Evolutionary conservation across 371 early-diverging fungal species (phyloP), one percentile per base, ranked within the genome.

Genomic region (Nosema granulosis): DNA sequence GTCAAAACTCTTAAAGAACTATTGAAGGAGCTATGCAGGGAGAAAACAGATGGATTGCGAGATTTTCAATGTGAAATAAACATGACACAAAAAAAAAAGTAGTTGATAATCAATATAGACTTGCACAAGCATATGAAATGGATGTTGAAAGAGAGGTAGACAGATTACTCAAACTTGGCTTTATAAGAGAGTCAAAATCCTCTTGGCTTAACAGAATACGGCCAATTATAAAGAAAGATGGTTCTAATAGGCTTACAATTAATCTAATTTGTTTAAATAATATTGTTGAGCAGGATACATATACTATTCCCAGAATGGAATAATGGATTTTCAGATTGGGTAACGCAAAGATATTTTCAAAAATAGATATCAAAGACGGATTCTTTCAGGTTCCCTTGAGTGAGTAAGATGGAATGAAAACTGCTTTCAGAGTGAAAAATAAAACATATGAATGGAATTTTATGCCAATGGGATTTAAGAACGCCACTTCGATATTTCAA

Each of bases 281-380:
- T 1, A 11, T 71, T 12, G 67, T 54, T 12, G 49, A 31, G 28
- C 18, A 38, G 20, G 63, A 79, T 32, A 52, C 20, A 13, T 74
- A 72, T 34, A 12, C 49, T 12, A 31, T 77, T 31, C 80, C 80
- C 20, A 38, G 20, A 2, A 76, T 76, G 26, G 31, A 71, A 24
- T 68, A 71, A 20, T 32, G 77, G 11, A 1, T 76, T 22, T 20
- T 59, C 16, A 61, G 4, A 62, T 22, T 61, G 43, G 2, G 58
- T 32, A 71, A 73, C 0, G 20, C 3, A 11, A 70, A 71, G 49
- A 32, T 26, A 24, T 69, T 75, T 3, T 59, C 75, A 63, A 22
- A 3, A 24, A 26, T 81, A 61, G 78, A 79, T 49, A 49, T 79
- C 28, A 76, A 79, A 34, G 78, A 79, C n/a, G 80, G 52, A 37